phyloP scores from a whole-genome alignment of 805 yeast genomes.

The Candida piceae region DNA sequence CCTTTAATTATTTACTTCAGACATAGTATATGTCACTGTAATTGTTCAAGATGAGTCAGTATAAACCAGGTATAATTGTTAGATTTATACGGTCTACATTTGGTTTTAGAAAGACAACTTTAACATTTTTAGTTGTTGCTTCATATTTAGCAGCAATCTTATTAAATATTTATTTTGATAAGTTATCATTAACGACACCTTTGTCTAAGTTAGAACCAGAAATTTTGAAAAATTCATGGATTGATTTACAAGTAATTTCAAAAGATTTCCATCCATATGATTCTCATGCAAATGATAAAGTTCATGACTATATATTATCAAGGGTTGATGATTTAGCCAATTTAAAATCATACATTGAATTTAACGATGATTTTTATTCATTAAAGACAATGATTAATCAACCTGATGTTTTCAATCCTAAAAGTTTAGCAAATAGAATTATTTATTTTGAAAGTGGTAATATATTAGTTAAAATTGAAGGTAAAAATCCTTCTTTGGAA shows the following conservation, averaged over 20 bases:
- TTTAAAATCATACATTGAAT: constrained; percentile 29
- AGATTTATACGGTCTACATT: constrained; percentile 43
- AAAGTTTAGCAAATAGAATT: constrained; percentile 39
- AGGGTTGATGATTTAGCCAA: constrained; percentile 36
- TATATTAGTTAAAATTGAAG: constrained; percentile 69
- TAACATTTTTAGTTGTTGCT: constrained; percentile 49
- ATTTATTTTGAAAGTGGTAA: constrained; percentile 82
- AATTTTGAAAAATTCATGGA: constrained; percentile 51
- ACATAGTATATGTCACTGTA: too few relatives aligned
- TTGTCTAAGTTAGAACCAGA: constrained; percentile 39
- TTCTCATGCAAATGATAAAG: constrained; percentile 69
- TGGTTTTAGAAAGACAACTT: constrained; percentile 69
- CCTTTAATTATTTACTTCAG: too few relatives aligned
- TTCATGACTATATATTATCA: constrained; percentile 58
- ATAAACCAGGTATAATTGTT: constrained; percentile 17
- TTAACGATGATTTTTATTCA: constrained; percentile 36
- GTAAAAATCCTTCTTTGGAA: constrained; percentile 50
- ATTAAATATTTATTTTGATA: constrained; percentile 31
- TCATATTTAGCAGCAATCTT: constrained; percentile 40
- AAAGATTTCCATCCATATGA: constrained; percentile 70
- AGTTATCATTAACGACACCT: constrained; percentile 35
- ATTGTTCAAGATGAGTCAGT: too few relatives aligned
- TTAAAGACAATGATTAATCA: constrained; percentile 42
- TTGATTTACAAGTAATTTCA: constrained; percentile 66
- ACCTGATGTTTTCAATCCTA: constrained; percentile 42